A percentile compares a stretch with the other conserved stretches of the same genome.
Evolutionary conservation across 345 rosid genomes (phyloP).

Genomic region (Cardamine resedifolia): DNA sequence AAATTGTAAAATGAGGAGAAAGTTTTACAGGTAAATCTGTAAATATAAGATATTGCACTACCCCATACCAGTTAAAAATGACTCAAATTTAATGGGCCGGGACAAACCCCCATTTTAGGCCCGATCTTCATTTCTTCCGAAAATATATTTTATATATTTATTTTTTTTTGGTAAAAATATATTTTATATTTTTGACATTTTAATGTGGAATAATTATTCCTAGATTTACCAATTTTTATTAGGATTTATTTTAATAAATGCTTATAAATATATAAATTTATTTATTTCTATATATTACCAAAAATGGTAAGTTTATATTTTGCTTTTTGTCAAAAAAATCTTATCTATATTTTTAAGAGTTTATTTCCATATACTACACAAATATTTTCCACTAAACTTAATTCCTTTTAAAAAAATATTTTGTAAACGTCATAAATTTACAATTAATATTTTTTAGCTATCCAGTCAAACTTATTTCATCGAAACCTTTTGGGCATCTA

Average conservation of each 20-base stretch:
- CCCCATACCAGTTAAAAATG: neutral
- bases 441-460: no score
- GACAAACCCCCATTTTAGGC: neutral
- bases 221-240: neutral
- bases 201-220: neutral
- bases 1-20: conserved; percentile 13
- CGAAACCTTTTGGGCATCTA: no score
- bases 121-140: neutral
- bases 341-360: neutral
- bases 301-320: neutral
- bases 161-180: no score
- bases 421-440: neutral
- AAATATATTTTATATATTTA: neutral
- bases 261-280: no score
- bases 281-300: no score
- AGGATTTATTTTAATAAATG: neutral
- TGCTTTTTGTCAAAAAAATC: neutral
- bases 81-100: neutral
- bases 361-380: neutral
- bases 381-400: neutral
- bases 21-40: neutral
- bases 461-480: no score
- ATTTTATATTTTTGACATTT: no score
- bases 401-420: no score
- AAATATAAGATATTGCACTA: neutral